phyloP scores from a whole-genome alignment of 306 rosid genomes.

The Gynostemma pentaphyllum region DNA sequence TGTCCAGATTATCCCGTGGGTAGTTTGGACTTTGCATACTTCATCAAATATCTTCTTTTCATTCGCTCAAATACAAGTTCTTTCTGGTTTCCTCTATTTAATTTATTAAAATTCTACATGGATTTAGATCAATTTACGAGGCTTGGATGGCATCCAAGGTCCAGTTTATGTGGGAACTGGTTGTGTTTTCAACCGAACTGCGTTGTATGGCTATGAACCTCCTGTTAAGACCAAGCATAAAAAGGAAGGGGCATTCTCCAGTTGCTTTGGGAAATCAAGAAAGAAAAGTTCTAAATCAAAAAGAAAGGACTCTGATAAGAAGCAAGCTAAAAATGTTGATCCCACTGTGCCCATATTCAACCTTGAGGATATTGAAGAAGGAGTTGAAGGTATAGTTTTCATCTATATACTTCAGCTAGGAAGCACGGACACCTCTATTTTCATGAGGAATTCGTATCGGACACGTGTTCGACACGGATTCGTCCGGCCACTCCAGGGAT shows the following conservation, averaged over 20 bases:
- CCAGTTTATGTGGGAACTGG: slow-evolving; percentile 99
- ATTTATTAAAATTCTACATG: background rate
- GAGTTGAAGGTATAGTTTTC: slow-evolving; percentile 67
- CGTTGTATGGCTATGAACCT: slow-evolving; percentile 91
- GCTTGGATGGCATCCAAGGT: slow-evolving; percentile 97
- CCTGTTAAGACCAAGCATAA: slow-evolving; percentile 81
- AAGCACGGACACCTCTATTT: no score
- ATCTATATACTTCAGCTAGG: background rate
- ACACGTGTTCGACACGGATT: no score
- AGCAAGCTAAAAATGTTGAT: slow-evolving; percentile 66
- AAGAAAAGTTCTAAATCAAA: slow-evolving; percentile 67
- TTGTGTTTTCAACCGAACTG: slow-evolving; percentile 91
- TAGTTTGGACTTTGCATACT: background rate
- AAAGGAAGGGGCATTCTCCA: slow-evolving; percentile 53
- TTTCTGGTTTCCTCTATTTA: background rate
- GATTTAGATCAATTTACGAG: slow-evolving; percentile 83
- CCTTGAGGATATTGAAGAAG: slow-evolving; percentile 94
- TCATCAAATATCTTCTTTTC: background rate
- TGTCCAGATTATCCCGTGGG: background rate
- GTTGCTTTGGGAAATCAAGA: slow-evolving; percentile 57
- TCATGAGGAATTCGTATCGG: no score
- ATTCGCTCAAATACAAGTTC: background rate
- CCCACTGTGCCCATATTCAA: slow-evolving; percentile 80
- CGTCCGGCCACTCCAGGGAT: no score
- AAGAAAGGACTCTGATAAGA: slow-evolving; percentile 72